Percentiles rank a stretch among this genome's conserved stretches.
Conservation (phyloP, 306 rosid species). For the Coriaria nepalensis region DNA sequence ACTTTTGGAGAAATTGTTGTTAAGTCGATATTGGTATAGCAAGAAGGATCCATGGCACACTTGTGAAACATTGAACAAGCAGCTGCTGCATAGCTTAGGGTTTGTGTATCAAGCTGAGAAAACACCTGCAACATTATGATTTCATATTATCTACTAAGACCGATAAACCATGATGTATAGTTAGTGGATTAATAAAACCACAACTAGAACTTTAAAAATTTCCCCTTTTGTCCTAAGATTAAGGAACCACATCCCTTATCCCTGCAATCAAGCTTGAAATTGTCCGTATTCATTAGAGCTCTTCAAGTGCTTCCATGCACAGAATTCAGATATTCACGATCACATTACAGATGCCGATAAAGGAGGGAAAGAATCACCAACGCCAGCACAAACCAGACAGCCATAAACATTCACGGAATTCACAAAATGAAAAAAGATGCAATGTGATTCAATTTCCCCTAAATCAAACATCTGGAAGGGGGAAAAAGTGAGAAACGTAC, state of each 20-base stretch:
- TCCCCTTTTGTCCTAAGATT: too few relatives aligned
- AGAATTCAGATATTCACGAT: too few relatives aligned
- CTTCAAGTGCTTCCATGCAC: too few relatives aligned
- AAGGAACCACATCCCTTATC: too few relatives aligned
- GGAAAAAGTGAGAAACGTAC: slow-evolving; percentile 13
- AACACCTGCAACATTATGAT: slow-evolving; percentile 47
- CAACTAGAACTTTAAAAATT: too few relatives aligned
- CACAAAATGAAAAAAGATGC: neutral
- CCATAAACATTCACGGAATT: neutral
- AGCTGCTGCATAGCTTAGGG: slow-evolving; percentile 78
- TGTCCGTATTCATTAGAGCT: too few relatives aligned
- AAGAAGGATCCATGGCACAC: slow-evolving; percentile 84
- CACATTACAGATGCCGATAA: too few relatives aligned
- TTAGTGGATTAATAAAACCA: too few relatives aligned
- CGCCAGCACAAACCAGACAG: too few relatives aligned
- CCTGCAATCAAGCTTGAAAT: too few relatives aligned
- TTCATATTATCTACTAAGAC: slow-evolving; percentile 10
- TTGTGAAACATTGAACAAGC: slow-evolving; percentile 77
- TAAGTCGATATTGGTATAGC: slow-evolving; percentile 80
- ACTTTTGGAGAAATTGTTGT: slow-evolving; percentile 72
- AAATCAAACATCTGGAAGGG: neutral
- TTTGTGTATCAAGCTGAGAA: slow-evolving; percentile 86
- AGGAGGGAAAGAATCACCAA: too few relatives aligned
- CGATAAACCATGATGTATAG: too few relatives aligned
- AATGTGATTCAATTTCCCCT: neutral